Conservation (phyloP, 352 stramenopile species). For the Phytophthora meadii region DNA sequence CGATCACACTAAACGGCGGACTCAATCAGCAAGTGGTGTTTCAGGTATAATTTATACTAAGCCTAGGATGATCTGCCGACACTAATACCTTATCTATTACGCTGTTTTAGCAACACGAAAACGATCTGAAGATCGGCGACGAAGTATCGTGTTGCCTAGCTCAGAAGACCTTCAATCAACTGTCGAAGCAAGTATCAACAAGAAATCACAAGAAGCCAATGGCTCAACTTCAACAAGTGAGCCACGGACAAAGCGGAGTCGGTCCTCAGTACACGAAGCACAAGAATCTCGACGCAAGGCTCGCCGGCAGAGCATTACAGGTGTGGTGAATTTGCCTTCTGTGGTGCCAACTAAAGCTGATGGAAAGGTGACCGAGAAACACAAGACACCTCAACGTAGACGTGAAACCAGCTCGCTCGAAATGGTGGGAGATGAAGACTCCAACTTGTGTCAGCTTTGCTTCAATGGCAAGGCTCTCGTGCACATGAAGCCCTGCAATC, state of each 20-base stretch:
- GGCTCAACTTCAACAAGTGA: slow-evolving; percentile 7
- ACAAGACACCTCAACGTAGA: slow-evolving; percentile 18
- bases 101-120: slow-evolving; percentile 27
- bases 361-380: slow-evolving; percentile 6
- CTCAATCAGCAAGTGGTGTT: not conserved
- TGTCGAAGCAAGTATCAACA: not conserved
- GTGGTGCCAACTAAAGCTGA: slow-evolving; percentile 1
- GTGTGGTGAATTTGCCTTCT: slow-evolving; percentile 26
- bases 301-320: slow-evolving; percentile 53
- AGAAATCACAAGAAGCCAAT: slow-evolving; percentile 10
- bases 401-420: slow-evolving; percentile 33
- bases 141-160: slow-evolving; percentile 39
- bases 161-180: slow-evolving; percentile 29
- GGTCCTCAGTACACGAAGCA: slow-evolving; percentile 4
- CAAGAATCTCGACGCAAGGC: slow-evolving; percentile 29
- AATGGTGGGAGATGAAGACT: slow-evolving; percentile 34
- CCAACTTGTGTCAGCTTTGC: slow-evolving; percentile 53
- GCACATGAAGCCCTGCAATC: slow-evolving; percentile 62
- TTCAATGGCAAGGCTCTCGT: slow-evolving; percentile 51
- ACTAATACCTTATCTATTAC: slow-evolving; percentile 16
- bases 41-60: slow-evolving; percentile 11
- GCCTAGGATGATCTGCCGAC: not conserved
- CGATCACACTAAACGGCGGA: not conserved
- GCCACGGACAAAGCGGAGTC: slow-evolving; percentile 16
- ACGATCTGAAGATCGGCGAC: slow-evolving; percentile 34